These are phyloP conservation scores for Sclerotinia subarctica DNA, from an alignment of 2,329 filamentous ascomycete species.

Conservation along the genomic window DNA sequence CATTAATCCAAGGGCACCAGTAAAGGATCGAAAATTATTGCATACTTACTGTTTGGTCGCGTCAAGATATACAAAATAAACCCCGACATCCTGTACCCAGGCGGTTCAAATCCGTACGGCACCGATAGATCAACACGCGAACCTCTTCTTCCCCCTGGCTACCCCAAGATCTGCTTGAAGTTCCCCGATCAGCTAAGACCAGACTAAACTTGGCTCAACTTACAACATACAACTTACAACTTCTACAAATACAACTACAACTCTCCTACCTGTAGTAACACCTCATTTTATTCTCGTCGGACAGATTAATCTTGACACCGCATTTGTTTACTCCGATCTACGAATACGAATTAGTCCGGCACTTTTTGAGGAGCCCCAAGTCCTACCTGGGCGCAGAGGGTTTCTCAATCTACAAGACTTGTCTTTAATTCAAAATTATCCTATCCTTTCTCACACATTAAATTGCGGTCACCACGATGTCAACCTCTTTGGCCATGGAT, in stretches of 20 bases:
- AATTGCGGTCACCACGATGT: slow-evolving; percentile 38
- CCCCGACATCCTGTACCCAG: slow-evolving; percentile 2
- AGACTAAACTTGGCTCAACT: background rate
- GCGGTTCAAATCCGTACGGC: background rate
- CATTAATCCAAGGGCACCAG: background rate
- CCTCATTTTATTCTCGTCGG: slow-evolving; percentile 5
- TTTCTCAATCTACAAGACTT: slow-evolving; percentile 17
- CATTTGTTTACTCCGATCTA: slow-evolving; percentile 19
- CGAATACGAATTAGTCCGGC: slow-evolving; percentile 11
- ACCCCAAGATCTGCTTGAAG: slow-evolving; percentile 10
- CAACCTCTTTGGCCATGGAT: slow-evolving; percentile 32
- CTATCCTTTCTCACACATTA: slow-evolving; percentile 4
- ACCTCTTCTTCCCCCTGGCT: slow-evolving; percentile 12
- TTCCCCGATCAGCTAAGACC: slow-evolving; percentile 11
- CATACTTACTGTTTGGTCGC: background rate
- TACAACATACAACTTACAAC: background rate
- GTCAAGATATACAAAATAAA: slow-evolving; percentile 13
- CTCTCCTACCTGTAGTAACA: background rate
- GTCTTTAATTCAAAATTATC: slow-evolving; percentile 6
- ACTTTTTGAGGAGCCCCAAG: slow-evolving; percentile 13
- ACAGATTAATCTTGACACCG: slow-evolving; percentile 4
- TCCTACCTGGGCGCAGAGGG: slow-evolving; percentile 20
- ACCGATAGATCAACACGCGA: slow-evolving; percentile 15
- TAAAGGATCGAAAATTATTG: background rate
- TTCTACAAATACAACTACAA: background rate